Percentiles rank a stretch among this genome's conserved stretches.
phyloP scores from a whole-genome alignment of 2,329 filamentous ascomycete species.

The Apiospora koreana region DNA sequence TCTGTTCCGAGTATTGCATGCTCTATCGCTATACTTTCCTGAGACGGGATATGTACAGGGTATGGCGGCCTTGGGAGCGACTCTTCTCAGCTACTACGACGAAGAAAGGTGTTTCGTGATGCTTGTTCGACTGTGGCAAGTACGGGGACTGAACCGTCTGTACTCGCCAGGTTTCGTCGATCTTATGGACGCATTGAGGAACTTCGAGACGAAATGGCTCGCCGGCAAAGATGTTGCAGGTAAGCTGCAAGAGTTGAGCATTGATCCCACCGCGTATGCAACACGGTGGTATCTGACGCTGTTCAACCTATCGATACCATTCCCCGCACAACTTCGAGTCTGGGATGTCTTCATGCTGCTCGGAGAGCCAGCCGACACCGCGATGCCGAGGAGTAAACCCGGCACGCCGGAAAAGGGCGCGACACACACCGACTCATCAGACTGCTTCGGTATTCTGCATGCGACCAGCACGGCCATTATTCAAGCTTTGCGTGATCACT shows the following conservation, averaged over 20 bases:
- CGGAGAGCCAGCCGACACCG: constrained; percentile 59
- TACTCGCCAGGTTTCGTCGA: constrained; percentile 85
- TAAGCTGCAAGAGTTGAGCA: constrained; percentile 76
- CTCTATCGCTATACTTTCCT: constrained; percentile 86
- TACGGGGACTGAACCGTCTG: constrained; percentile 81
- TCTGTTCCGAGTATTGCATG: constrained; percentile 89
- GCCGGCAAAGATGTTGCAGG: constrained; percentile 72
- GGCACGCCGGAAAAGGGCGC: constrained; percentile 26
- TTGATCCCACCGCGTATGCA: constrained; percentile 89
- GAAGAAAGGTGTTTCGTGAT: constrained; percentile 95
- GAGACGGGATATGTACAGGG: constrained; percentile 95
- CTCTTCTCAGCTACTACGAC: constrained; percentile 93
- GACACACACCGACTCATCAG: constrained; percentile 42
- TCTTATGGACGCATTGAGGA: constrained; percentile 79
- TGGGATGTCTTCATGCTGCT: constrained; percentile 99
- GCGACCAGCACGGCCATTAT: constrained; percentile 88
- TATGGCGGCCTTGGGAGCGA: constrained; percentile 92
- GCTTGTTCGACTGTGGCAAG: constrained; percentile 91
- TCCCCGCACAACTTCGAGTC: constrained; percentile 87
- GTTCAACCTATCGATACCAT: constrained; percentile 96
- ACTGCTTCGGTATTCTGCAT: constrained; percentile 83
- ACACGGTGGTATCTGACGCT: constrained; percentile 97
- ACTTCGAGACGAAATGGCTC: constrained; percentile 86
- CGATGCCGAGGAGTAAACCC: constrained; percentile 14
- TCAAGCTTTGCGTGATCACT: constrained; percentile 83